Evolutionary conservation across 208 protist species (phyloP), one percentile per base, ranked within the genome.

Genomic region (Tritrichomonas musculus): DNA sequence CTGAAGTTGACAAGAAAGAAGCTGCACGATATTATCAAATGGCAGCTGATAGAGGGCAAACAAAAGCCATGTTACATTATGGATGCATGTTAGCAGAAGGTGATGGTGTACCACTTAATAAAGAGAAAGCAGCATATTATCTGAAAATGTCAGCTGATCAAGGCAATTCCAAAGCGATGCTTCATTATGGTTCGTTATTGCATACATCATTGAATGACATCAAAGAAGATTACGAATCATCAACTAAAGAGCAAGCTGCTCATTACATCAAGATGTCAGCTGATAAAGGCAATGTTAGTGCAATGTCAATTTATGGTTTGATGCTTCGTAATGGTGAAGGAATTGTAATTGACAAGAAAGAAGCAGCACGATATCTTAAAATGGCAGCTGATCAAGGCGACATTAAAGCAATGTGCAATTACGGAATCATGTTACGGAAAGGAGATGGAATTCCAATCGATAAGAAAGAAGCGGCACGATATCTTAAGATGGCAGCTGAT

Each of bases 301-400:
- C 39, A 49, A 50, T 50, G 41, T 47, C 47, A 8, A 82, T 53
- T 41, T 82, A 82, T 20, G 73, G n/a, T 22, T n/a, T 47, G 73
- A 47, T 82, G 33, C 41, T 25, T 44, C 41, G 41, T 20, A 30
- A 25, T n/a, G 73, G 73, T 47, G 25, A 53, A 53, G 73, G 73
- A 20, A 41, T 82, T n/a, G 20, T 20, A 53, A 82, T 33, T 8
- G 50, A 82, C 73, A 44, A 75, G 33, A 44, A 92, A 50, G n/a
- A 22, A 30, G 77, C 77, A 13, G 77, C 77, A 5, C 47, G 44
- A 50, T 92, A 36, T 20, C 55, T 64, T 44, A 50, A 60, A 27
- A 92, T 64, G 77, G 77, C 77, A 36, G 77, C 77, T 11, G 77
- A 92, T 17, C n/a, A 92, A 36, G 77, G 77, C 25, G 55, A 92